Conservation (phyloP, 208 protist species). For the Trichomonas vaginalis region DNA sequence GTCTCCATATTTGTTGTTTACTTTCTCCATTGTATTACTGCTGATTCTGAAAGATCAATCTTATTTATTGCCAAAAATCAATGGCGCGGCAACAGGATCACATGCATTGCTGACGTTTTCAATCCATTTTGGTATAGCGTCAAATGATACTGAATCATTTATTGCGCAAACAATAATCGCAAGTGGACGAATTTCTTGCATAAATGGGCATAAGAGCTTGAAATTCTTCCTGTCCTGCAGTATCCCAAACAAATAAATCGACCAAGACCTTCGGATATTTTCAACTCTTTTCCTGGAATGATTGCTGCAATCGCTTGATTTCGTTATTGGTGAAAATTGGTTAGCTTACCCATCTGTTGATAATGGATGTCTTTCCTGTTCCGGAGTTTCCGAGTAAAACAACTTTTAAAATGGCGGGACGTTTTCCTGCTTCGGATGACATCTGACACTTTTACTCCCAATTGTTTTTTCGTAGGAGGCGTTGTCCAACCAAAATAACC, state of each 20-base stretch:
- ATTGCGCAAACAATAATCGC: background rate
- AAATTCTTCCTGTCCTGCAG: background rate
- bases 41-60: background rate
- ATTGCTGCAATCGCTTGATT: background rate
- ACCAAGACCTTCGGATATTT: background rate
- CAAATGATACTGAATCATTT: background rate
- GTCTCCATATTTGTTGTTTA: background rate
- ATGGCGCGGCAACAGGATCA: background rate
- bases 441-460: too few relatives aligned
- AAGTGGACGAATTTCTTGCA: background rate
- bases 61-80: background rate
- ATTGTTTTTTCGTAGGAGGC: too few relatives aligned
- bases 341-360: background rate
- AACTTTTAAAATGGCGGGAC: background rate
- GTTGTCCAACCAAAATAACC: too few relatives aligned
- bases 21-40: background rate
- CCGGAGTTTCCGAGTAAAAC: background rate
- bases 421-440: too few relatives aligned
- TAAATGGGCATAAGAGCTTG: background rate
- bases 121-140: background rate
- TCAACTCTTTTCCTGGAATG: background rate
- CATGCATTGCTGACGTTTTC: background rate
- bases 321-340: background rate
- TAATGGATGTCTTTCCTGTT: background rate
- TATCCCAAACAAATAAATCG: background rate